Base-by-base conservation (phyloP, 768 basidiomycete genomes). In the Suillus occidentalis region DNA sequence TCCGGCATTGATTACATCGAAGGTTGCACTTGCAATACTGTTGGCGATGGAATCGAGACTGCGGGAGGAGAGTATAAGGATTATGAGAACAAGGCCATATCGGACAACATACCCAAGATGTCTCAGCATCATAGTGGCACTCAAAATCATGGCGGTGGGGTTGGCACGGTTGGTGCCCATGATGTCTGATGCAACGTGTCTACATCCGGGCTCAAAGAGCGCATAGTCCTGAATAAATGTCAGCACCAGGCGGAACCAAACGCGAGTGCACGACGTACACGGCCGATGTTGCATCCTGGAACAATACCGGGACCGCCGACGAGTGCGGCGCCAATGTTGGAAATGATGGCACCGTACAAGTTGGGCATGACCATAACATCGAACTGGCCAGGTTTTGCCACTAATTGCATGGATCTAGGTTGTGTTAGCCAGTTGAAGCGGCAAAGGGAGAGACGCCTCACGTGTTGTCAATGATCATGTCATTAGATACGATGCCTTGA, bases 361-460 rank as follows among this genome's bases (percentile, higher is more conserved):
- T 97, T 95, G 63, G 94, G 95, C 94, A 97, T 97, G 74, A 99
- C 97, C 96, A 99, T 97, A 66, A 99, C 97, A 73, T 99, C 97
- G 73, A 99, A 99, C 77, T 99, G 97, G 69, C 84, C 84, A 37
- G 97, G 97, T 71, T 89, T 92, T 39, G 96, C 93, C 66, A 99
- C 97, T 69, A 99, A 89, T 80, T 99, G 97, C 97, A 99, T 99
- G 56, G 97, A 95, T 60, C 92, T 94, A 71, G n/a, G 52, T 18
- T 13, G 36, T 20, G 6, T 56, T 49, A 64, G 58, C 34, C 37
- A 5, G 22, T 25, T 18, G 53, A 52, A 31, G 37, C 12, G 13
- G 61, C 28, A 6, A 49, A 28, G 8, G 42, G 60, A 60, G 36
- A 60, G 37, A 61, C 37, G 16, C 73, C 87, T 64, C 72, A 95